Conservation (phyloP, 371 early-diverging fungal species). For the Cokeromyces recurvatus region DNA sequence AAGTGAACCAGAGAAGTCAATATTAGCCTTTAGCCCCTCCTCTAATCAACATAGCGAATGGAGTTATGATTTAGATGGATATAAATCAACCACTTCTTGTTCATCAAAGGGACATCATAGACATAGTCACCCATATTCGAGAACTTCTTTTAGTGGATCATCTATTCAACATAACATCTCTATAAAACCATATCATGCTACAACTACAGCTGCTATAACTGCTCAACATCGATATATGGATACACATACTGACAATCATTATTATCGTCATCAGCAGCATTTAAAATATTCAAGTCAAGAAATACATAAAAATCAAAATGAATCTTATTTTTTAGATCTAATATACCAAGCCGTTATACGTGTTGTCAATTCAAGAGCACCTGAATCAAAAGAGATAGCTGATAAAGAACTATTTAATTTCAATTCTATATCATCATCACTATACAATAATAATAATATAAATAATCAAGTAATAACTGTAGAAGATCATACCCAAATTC, state of each 20-base stretch:
- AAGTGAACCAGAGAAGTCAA: slow-evolving; percentile 11
- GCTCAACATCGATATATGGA: slow-evolving; percentile 20
- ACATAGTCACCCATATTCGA: slow-evolving; percentile 1
- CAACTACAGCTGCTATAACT: too few species aligned
- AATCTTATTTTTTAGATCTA: slow-evolving; percentile 12
- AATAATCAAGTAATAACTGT: too few species aligned
- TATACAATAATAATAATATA: neutral
- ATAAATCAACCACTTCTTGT: too few species aligned
- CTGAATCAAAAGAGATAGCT: slow-evolving; percentile 18
- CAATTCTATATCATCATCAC: neutral
- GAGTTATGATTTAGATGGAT: slow-evolving; percentile 17
- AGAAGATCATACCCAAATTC: too few species aligned
- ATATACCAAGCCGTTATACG: slow-evolving; percentile 26
- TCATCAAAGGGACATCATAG: too few species aligned
- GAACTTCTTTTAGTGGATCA: slow-evolving; percentile 19
- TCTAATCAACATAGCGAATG: slow-evolving; percentile 10
- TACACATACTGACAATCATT: neutral
- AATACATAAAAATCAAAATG: slow-evolving; percentile 2
- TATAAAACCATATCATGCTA: slow-evolving; percentile 10
- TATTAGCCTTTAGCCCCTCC: too few species aligned
- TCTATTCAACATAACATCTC: slow-evolving; percentile 20
- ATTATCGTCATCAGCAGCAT: neutral
- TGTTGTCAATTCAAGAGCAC: slow-evolving; percentile 32
- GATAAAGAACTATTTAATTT: slow-evolving; percentile 10
- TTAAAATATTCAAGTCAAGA: neutral